Base-by-base conservation (phyloP, 2,329 filamentous ascomycete species). In the Epichloe baconii region DNA sequence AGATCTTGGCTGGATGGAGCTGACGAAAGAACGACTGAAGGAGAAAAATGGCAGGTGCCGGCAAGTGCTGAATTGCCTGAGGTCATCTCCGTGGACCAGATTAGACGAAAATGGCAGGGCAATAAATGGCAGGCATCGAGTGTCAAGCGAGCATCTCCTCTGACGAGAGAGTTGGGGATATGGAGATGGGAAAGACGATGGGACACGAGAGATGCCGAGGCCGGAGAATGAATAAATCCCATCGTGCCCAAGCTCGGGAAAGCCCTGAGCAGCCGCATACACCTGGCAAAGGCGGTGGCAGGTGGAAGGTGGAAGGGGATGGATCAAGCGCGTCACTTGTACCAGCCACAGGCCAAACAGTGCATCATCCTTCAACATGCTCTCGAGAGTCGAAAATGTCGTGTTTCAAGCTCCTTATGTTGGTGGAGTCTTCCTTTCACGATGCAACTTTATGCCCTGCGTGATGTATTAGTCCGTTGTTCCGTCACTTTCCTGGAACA, bases 31-130 rank as follows among this genome's bases (percentile, higher is more conserved):
- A 47, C 48, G 50, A 55, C 48, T 49, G 49, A 47, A 41, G 46
- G 44, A 44, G 49, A 36, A 40, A 53, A 49, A 45, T 44, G 55
- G 58, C 54, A 59, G 55, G 52, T 59, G 53, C 56, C 54, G 61
- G 59, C 63, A 60, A 60, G 61, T 57, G 59, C 55, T 54, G 53
- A 53, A 50, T 49, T 49, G 44, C 40, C 50, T 51, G 48, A 17
- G 43, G 26, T 48, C 42, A 54, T 52, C 41, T 40, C 50, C 48
- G 46, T 46, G 21, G 14, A 23, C n/a, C 41, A 49, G n/a, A 55
- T 56, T 47, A 58, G 56, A 58, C 49, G 56, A 34, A 44, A 55
- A 61, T 55, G 42, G 55, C 52, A 50, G 52, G 54, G 47, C n/a
- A 50, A 45, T 51, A 49, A 52, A 54, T 46, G 60, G 62, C 59